Conservation (phyloP, 164 flowering plant species). For the Dillenia suffruticosa region DNA sequence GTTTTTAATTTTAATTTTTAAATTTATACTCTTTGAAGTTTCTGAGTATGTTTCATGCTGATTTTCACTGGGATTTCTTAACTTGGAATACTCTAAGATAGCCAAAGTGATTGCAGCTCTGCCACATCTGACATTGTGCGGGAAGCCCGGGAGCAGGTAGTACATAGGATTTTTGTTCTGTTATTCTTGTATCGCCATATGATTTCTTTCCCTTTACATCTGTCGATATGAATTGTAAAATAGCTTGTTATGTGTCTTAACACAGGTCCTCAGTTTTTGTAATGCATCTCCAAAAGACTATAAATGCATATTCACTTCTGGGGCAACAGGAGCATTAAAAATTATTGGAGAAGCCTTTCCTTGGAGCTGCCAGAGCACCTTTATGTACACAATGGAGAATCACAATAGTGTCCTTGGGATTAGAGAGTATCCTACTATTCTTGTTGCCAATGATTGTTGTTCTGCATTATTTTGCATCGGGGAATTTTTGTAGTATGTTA, state of each 20-base stretch:
- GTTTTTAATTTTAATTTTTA: too few relatives aligned
- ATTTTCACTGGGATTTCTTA: conserved; percentile 25
- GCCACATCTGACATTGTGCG: conserved; percentile 47
- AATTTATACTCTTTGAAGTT: too few relatives aligned
- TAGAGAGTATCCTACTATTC: conserved; percentile 76
- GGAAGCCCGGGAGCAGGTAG: conserved; percentile 80
- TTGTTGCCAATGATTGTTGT: not conserved
- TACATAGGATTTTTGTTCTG: too few relatives aligned
- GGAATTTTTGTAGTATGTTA: too few relatives aligned
- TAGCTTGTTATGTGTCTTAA: not conserved
- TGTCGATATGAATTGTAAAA: too few relatives aligned
- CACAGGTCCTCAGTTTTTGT: conserved; percentile 72
- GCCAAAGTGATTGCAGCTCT: conserved; percentile 73
- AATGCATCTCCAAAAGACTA: conserved; percentile 86
- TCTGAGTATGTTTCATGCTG: too few relatives aligned
- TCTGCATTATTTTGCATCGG: not conserved
- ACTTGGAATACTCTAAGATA: conserved; percentile 44
- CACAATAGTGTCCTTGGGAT: conserved; percentile 98
- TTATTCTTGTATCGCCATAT: too few relatives aligned
- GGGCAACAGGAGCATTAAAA: conserved; percentile 90
- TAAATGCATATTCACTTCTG: conserved; percentile 91
- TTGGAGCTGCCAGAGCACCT: conserved; percentile 72
- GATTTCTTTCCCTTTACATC: too few relatives aligned
- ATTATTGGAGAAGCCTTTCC: conserved; percentile 94
- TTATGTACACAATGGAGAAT: conserved; percentile 89